These are phyloP conservation scores for Colletotrichum cordylinicola DNA, from an alignment of 2,329 filamentous ascomycete species.

Conservation along the genomic window DNA sequence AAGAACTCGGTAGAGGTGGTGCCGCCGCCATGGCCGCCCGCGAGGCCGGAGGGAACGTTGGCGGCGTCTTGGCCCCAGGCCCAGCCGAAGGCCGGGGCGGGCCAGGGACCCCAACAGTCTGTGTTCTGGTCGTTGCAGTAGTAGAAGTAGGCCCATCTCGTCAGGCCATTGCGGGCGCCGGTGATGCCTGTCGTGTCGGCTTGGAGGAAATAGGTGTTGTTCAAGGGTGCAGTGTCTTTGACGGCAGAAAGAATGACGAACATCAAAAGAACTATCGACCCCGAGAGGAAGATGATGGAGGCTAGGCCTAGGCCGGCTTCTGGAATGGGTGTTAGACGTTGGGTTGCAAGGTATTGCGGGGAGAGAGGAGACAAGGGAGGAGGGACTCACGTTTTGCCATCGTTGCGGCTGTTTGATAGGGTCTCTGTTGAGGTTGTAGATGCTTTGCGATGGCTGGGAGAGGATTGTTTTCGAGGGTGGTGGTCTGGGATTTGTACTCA, in stretches of 20 bases:
- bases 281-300: conserved; percentile 55
- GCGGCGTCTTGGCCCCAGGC: conserved; percentile 62
- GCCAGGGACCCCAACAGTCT: conserved; percentile 67
- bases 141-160: conserved; percentile 93
- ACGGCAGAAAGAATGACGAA: conserved; percentile 65
- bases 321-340: conserved; percentile 28
- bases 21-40: conserved; percentile 55
- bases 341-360: background rate
- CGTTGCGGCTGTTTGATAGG: background rate
- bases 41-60: conserved; percentile 49
- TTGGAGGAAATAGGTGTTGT: conserved; percentile 84
- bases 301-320: conserved; percentile 46
- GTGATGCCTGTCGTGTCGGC: conserved; percentile 77
- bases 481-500: conserved; percentile 13
- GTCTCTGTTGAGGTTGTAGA: background rate
- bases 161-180: conserved; percentile 63
- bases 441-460: conserved; percentile 5
- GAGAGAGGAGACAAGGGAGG: background rate
- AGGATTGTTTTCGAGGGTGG: background rate
- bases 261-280: conserved; percentile 59
- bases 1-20: conserved; percentile 71
- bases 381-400: conserved; percentile 14
- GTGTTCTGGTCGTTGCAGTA: conserved; percentile 72
- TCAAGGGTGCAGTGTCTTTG: conserved; percentile 59
- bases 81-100: conserved; percentile 74